Percentiles rank a stretch among this genome's conserved stretches.
Evolutionary conservation across 352 stramenopile genomes (phyloP).

Genomic region (Globisporangium okanoganense): DNA sequence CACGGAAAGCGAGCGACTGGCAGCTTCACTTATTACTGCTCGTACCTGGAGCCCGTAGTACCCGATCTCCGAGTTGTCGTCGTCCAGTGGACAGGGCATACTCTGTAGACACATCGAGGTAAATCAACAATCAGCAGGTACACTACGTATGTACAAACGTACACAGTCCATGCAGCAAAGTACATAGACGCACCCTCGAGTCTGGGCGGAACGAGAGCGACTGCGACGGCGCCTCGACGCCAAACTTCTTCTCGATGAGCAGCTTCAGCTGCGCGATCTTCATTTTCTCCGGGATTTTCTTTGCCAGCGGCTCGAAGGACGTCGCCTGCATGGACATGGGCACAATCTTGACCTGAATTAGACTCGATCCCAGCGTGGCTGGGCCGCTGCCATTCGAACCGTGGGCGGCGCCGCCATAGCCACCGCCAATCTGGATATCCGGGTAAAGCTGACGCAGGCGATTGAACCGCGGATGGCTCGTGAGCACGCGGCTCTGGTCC

Average conservation of each 20-base stretch:
- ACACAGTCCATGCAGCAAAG: neutral
- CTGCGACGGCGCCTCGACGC: conserved; percentile 41
- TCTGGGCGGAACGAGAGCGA: conserved; percentile 57
- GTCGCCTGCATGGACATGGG: conserved; percentile 74
- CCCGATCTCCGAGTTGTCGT: conserved; percentile 61
- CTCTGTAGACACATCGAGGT: conserved; percentile 26
- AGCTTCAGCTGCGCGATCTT: conserved; percentile 71
- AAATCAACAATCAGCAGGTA: neutral
- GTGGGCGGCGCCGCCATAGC: conserved; percentile 13
- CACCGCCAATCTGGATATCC: conserved; percentile 29
- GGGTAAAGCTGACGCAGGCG: conserved; percentile 51
- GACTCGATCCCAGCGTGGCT: conserved; percentile 43
- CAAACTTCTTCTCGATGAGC: conserved; percentile 72
- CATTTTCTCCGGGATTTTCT: conserved; percentile 74
- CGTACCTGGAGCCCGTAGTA: conserved; percentile 75
- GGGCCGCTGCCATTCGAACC: neutral
- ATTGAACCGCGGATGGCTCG: conserved; percentile 42
- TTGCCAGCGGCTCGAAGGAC: conserved; percentile 55
- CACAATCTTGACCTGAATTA: conserved; percentile 65
- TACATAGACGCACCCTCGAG: conserved; percentile 33
- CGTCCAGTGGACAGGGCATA: conserved; percentile 62
- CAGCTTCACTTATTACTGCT: neutral
- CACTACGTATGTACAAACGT: neutral
- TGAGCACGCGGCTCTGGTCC: conserved; percentile 29
- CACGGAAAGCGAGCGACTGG: neutral